These are phyloP conservation scores for Basidioascus undulatus DNA, from an alignment of 768 basidiomycete species.

Conservation along the genomic window DNA sequence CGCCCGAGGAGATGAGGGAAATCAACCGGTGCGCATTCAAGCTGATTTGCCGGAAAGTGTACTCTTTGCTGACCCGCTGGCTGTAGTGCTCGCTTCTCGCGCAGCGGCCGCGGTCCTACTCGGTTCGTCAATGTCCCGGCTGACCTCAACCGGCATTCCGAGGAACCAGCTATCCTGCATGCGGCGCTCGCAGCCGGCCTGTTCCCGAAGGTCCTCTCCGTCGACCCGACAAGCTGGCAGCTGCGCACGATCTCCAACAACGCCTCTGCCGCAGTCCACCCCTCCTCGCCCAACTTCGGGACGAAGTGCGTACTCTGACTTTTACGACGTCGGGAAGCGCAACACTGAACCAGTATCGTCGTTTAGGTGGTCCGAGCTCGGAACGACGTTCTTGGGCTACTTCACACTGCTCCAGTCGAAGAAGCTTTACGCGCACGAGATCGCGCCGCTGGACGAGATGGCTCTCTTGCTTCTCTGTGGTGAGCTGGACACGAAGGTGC, in stretches of 20 bases:
- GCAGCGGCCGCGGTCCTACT: slow-evolving; percentile 40
- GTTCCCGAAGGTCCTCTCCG: slow-evolving; percentile 64
- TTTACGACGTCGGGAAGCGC: slow-evolving; percentile 44
- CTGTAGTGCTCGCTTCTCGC: slow-evolving; percentile 32
- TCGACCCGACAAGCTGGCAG: slow-evolving; percentile 37
- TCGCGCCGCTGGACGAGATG: slow-evolving; percentile 36
- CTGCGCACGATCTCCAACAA: slow-evolving; percentile 64
- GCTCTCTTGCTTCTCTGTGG: slow-evolving; percentile 66
- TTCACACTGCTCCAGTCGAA: slow-evolving; percentile 54
- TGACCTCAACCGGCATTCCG: slow-evolving; percentile 42
- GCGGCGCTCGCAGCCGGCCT: slow-evolving; percentile 65
- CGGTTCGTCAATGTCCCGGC: slow-evolving; percentile 53
- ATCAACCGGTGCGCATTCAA: slow-evolving; percentile 31
- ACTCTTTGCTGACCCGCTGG: slow-evolving; percentile 1
- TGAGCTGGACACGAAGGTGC: slow-evolving; percentile 65
- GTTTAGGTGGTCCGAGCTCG: background rate
- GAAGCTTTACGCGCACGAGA: slow-evolving; percentile 40
- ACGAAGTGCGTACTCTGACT: slow-evolving; percentile 32
- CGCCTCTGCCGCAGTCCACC: slow-evolving; percentile 56
- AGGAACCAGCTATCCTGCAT: slow-evolving; percentile 39
- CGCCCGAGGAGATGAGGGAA: slow-evolving; percentile 37
- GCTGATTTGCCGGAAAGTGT: background rate
- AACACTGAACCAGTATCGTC: slow-evolving; percentile 75
- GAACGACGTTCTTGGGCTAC: slow-evolving; percentile 8
- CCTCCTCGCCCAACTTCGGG: slow-evolving; percentile 72